Evolutionary conservation across 75 land plant species (phyloP), one percentile per base, ranked within the genome.

Genomic region (Azolla pinnata): DNA sequence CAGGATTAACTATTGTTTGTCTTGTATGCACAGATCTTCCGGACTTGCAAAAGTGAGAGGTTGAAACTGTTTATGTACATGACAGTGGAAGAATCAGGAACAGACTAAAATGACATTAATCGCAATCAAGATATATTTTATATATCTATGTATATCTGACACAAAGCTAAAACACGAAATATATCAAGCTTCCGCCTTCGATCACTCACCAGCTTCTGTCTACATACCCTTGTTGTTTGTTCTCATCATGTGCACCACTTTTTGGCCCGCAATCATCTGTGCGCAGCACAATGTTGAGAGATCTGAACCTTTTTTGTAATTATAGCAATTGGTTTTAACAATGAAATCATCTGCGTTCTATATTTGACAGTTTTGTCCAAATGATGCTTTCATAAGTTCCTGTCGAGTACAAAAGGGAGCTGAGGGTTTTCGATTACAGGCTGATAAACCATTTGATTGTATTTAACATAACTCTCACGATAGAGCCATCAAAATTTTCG

Each of bases 1-100:
- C 12, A 35, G 40, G 5, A 5, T 35, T 55, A 2, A 26, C n/a
- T n/a, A 50, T 50, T 18, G 24, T 18, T 50, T 19, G 10, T 33
- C 14, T 34, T 12, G 16, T 33, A 16, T 58, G 7, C 20, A 7
- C 60, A 58, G 60, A 58, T 58, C 60, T 58, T 58, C 60, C 60
- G 2, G 60, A 58, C 25, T 44, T 58, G 16, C 38, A 58, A 20
- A 58, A 58, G 19, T 47, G 20, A 16, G 18, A n/a, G n/a, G 50
- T 18, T 47, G 18, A 47, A 12, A 47, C 42, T 38, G 14, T 38
- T 14, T 38, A 14, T 38, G 14, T 14, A 38, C 7, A 7, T 38
- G 7, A 38, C 42, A 38, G 7, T 7, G 14, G 42, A 38, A 38
- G 42, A 38, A 7, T 38, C 14, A 7, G 7, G 7, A 7, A 38